These are phyloP conservation scores for Euphrasia arctica DNA, from an alignment of 305 asterid species.

Conservation along the genomic window DNA sequence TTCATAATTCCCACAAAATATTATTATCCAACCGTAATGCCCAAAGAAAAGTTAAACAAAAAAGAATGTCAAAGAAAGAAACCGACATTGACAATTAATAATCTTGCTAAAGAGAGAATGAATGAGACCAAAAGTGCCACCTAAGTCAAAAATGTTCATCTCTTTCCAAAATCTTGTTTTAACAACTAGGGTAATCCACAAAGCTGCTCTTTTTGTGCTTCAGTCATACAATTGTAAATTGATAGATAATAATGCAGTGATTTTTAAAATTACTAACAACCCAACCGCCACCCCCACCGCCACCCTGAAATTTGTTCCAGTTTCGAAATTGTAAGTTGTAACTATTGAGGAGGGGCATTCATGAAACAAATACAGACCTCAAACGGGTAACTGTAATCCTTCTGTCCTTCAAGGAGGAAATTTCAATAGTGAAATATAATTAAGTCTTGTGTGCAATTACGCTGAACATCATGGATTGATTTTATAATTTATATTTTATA, in stretches of 20 bases:
- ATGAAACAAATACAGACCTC: background rate
- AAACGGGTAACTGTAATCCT: background rate
- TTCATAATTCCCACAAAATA: conserved; percentile 18
- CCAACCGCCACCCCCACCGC: too few relatives aligned
- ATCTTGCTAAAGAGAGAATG: too few relatives aligned
- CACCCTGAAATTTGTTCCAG: background rate
- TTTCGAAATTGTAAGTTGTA: too few relatives aligned
- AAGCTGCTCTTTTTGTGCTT: background rate
- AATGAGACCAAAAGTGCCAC: too few relatives aligned
- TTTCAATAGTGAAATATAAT: background rate
- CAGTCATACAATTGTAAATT: background rate
- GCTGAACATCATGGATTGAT: background rate
- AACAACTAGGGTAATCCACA: background rate
- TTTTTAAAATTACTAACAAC: background rate
- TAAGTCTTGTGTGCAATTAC: background rate
- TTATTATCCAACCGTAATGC: background rate
- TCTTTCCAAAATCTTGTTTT: background rate
- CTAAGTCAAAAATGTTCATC: background rate
- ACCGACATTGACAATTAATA: too few relatives aligned
- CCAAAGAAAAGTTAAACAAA: too few relatives aligned
- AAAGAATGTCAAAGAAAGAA: too few relatives aligned
- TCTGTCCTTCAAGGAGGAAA: too few relatives aligned
- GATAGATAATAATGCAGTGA: too few relatives aligned
- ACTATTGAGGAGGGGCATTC: background rate
- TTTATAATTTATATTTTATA: background rate